Base-by-base conservation (phyloP, 352 stramenopile species). In the Phytopythium kandeliae region DNA sequence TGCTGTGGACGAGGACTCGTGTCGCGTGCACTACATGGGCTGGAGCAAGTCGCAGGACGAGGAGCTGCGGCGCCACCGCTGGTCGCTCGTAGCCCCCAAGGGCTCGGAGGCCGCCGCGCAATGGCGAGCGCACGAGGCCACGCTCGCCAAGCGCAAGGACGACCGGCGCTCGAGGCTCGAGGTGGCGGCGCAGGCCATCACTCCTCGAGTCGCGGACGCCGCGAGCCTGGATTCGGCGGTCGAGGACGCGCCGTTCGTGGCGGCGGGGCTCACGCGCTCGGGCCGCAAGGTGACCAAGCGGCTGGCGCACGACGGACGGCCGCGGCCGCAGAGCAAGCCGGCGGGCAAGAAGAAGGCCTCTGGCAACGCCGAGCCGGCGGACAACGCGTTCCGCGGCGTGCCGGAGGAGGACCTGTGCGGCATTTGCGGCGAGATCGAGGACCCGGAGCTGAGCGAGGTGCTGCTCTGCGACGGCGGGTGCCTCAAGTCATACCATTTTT, bases 381-480 rank as follows among this genome's bases (percentile, higher is more conserved):
- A 59, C 21, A 35, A 54, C 13, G 31, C 47, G 0, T 47, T 57
- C 21, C 54, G 45, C 1, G 60, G 71, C n/a, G 64, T 74, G n/a
- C 71, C 74, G 13, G 82, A 94, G 67, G 81, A 92, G 30, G 76
- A 88, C 54, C 44, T 92, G 26, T 96, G 85, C 47, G 76, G 62
- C 8, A 60, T 78, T 34, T 96, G 85, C 52, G 73, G 84, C 24
- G 77, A 94, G 58, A 86, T 90, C 49, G 84, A 96, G 47, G 83
- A 92, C 59, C 81, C 89, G 19, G 66, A 85, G 37, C 49, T 89
- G 34, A 85, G 67, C 8, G 71, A 96, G 45, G 80, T 97, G 65
- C 69, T 98, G 13, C 48, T 97, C 45, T 98, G 93, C 49, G 91
- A 98, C 63, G 92, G 91, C n/a, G 67, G 72, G 2, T 98, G 93